A percentile compares a stretch with the other conserved stretches of the same genome.
Conservation (phyloP, 805 yeast genomes). For the Candida silvicultrix region DNA sequence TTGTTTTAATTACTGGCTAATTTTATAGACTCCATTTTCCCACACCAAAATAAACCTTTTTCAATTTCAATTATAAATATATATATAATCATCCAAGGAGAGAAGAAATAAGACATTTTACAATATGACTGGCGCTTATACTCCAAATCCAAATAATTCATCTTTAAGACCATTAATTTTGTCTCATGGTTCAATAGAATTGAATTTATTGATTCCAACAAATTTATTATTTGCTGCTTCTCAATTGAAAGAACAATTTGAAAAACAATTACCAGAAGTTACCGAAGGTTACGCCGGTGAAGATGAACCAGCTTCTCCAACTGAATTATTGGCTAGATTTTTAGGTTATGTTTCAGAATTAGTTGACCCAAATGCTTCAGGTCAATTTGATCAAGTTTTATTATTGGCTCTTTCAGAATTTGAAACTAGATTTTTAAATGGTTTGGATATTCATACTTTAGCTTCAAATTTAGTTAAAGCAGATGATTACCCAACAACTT, state of each 20-base stretch:
- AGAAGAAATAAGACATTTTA: too few species aligned
- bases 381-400: conserved; percentile 65
- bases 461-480: conserved; percentile 62
- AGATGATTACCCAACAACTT: conserved; percentile 57
- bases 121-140: conserved; percentile 21
- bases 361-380: conserved; percentile 37
- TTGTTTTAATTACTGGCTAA: too few species aligned
- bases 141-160: conserved; percentile 22
- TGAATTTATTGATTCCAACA: conserved; percentile 82
- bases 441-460: conserved; percentile 80
- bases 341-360: conserved; percentile 62
- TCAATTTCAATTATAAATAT: too few species aligned
- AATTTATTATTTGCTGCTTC: conserved; percentile 72
- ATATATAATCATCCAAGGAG: too few species aligned
- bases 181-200: conserved; percentile 82
- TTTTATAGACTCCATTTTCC: too few species aligned
- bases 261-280: conserved; percentile 63
- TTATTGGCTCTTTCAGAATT: conserved; percentile 72
- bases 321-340: conserved; percentile 80
- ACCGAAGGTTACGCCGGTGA: conserved; percentile 84
- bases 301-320: conserved; percentile 81
- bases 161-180: conserved; percentile 77
- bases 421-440: conserved; percentile 69
- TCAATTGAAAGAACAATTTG: conserved; percentile 83
- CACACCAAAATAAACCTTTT: too few species aligned